These are phyloP conservation scores for Stachybotrys chartarum DNA, from an alignment of 2,329 filamentous ascomycete species.

Conservation along the genomic window DNA sequence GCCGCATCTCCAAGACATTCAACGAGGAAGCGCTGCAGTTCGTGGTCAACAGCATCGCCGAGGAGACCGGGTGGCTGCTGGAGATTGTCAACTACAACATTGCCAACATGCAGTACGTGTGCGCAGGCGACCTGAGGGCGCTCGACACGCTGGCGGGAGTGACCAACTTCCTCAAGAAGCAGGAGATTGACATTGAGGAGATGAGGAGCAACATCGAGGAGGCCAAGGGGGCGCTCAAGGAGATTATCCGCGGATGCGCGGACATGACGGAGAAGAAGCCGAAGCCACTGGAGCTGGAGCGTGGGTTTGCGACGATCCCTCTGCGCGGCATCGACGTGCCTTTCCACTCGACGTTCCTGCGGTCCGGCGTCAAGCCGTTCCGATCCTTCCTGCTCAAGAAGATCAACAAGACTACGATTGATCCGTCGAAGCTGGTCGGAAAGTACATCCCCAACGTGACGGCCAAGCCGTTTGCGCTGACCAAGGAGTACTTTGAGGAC, in stretches of 20 bases:
- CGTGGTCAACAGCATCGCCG: conserved; percentile 89
- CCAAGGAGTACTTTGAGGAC: conserved; percentile 99
- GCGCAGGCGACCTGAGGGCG: conserved; percentile 62
- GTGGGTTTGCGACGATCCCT: conserved; percentile 94
- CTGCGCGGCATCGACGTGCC: conserved; percentile 96
- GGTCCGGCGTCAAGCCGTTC: conserved; percentile 98
- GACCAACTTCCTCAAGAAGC: conserved; percentile 90
- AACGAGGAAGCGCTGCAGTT: conserved; percentile 96
- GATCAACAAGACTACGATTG: conserved; percentile 98
- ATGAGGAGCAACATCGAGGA: conserved; percentile 87
- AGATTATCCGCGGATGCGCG: conserved; percentile 86
- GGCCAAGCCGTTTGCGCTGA: conserved; percentile 87
- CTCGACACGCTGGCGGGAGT: conserved; percentile 71
- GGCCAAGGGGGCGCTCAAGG: conserved; percentile 79
- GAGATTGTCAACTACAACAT: conserved; percentile 98
- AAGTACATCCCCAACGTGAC: conserved; percentile 99
- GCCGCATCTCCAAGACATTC: conserved; percentile 96
- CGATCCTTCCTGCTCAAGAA: conserved; percentile 97
- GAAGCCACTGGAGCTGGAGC: conserved; percentile 78
- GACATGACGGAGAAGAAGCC: conserved; percentile 86
- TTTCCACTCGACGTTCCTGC: conserved; percentile 97
- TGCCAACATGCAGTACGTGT: conserved; percentile 69
- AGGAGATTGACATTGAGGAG: conserved; percentile 95
- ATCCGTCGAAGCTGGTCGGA: conserved; percentile 90
- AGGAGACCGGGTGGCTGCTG: conserved; percentile 89